Evolutionary conservation across 2,329 filamentous ascomycete species (phyloP), one percentile per base, ranked within the genome.

Genomic region (Aspergillus latus): DNA sequence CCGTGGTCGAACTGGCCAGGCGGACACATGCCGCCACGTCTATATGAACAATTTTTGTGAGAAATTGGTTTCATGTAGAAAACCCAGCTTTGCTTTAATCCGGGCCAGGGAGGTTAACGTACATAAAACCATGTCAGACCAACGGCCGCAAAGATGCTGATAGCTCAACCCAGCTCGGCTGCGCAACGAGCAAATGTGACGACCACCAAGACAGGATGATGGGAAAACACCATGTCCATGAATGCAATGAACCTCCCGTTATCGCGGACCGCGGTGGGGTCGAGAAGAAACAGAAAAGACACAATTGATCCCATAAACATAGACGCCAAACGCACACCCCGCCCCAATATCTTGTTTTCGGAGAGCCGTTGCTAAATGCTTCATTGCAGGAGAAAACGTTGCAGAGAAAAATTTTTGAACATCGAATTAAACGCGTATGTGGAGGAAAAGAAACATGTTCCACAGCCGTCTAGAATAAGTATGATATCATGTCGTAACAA

Each of bases 101-200:
- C 57, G 74, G 73, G 73, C 66, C 68, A 75, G 74, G 76, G 75
- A 77, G 73, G 74, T 78, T 79, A 79, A 79, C 76, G 72, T 79
- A 79, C 76, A 79, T 77, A 71, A 68, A 72, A 68, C 67, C 71
- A 73, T 71, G 62, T 63, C 62, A 67, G 65, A 68, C 62, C 66
- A 67, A 65, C 54, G 63, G 66, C 65, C 67, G 62, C 67, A 67
- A 71, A 67, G 67, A 67, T 66, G 67, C 62, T 70, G 68, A 65
- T 64, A 68, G 65, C 66, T 65, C 60, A 70, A 74, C 60, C 67
- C 67, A 69, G 68, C 68, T 67, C 68, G 66, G 67, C 70, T 73
- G 72, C 69, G 70, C 68, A 66, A 68, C 64, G 63, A 62, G 66
- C 52, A 60, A 57, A 63, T 52, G 62, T 66, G 66, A 64, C 66